Percentiles rank a stretch among this genome's conserved stretches.
Conservation (phyloP, 1,139 yeast genomes). For the Diutina siamensis region DNA sequence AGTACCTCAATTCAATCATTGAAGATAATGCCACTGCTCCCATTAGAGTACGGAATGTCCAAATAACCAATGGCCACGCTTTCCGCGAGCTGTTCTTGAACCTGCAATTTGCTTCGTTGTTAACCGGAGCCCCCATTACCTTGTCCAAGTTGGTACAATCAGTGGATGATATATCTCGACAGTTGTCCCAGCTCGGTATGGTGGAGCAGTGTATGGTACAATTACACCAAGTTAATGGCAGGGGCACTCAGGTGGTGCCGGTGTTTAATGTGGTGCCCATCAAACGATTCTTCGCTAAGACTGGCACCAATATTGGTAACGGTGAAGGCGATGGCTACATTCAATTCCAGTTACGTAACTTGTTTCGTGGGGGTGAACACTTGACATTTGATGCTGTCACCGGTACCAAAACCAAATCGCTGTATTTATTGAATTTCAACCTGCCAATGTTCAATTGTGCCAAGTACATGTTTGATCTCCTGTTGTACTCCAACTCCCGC, state of each 20-base stretch:
- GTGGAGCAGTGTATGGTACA: constrained; percentile 33
- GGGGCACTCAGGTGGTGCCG: constrained; percentile 35
- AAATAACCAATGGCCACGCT: constrained; percentile 41
- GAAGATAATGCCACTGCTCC: constrained; percentile 33
- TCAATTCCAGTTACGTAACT: constrained; percentile 61
- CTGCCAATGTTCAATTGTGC: constrained; percentile 50
- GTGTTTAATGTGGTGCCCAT: constrained; percentile 48
- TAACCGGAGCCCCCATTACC: constrained; percentile 21
- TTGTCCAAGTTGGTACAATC: constrained; percentile 24
- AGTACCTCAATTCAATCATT: constrained; percentile 24
- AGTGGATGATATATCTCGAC: constrained; percentile 32
- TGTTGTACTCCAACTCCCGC: constrained; percentile 47
- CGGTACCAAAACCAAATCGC: constrained; percentile 72
- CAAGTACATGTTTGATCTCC: constrained; percentile 41
- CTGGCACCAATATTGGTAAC: constrained; percentile 92
- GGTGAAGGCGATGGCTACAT: constrained; percentile 93
- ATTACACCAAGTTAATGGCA: constrained; percentile 13
- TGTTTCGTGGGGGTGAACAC: constrained; percentile 84
- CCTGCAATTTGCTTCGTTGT: constrained; percentile 44
- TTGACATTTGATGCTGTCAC: constrained; percentile 63
- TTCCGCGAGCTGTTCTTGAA: constrained; percentile 42
- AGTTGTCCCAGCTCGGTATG: constrained; percentile 31
- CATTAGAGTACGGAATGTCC: constrained; percentile 33
- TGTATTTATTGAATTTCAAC: constrained; percentile 51
- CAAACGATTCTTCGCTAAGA: constrained; percentile 61